Conservation (phyloP, 1,139 yeast species). For the Kluyveromyces sp. region DNA sequence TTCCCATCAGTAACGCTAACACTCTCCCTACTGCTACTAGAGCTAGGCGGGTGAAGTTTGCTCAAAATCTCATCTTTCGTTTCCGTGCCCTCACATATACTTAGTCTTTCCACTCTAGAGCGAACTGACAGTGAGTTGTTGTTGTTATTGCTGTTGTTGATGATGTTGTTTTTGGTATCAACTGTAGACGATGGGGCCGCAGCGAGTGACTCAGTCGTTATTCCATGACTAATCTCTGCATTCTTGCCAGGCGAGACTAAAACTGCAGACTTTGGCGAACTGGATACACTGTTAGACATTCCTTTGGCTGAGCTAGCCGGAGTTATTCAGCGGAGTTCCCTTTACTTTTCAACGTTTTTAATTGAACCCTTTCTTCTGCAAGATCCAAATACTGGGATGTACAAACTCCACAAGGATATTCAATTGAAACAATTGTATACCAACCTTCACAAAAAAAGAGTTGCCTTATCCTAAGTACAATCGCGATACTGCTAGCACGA, state of each 20-base stretch:
- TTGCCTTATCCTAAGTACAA: too few species aligned
- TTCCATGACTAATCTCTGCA: not conserved
- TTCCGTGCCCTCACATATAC: slow-evolving; percentile 19
- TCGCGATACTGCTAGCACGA: too few species aligned
- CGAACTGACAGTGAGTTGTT: slow-evolving; percentile 5
- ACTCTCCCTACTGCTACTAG: not conserved
- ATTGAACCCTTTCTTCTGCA: too few species aligned
- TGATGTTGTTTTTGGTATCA: not conserved
- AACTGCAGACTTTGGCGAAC: not conserved
- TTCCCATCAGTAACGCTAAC: not conserved
- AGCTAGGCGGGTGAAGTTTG: slow-evolving; percentile 2
- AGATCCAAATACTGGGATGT: too few species aligned
- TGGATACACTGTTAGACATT: not conserved
- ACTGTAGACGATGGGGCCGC: too few species aligned
- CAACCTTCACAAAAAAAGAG: too few species aligned
- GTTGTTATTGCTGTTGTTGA: not conserved
- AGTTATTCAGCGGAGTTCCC: not conserved
- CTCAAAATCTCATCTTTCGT: slow-evolving; percentile 6
- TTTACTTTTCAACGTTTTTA: too few species aligned
- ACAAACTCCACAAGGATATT: too few species aligned
- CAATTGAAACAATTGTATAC: too few species aligned
- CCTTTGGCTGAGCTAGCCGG: not conserved
- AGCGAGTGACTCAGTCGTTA: too few species aligned
- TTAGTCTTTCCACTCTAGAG: slow-evolving; percentile 20
- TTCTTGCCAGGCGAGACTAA: not conserved